A percentile compares a stretch with the other conserved stretches of the same genome.
These are phyloP conservation scores for Nannochloropsis salina DNA, from an alignment of 108 stramenopile species.

Conservation along the genomic window DNA sequence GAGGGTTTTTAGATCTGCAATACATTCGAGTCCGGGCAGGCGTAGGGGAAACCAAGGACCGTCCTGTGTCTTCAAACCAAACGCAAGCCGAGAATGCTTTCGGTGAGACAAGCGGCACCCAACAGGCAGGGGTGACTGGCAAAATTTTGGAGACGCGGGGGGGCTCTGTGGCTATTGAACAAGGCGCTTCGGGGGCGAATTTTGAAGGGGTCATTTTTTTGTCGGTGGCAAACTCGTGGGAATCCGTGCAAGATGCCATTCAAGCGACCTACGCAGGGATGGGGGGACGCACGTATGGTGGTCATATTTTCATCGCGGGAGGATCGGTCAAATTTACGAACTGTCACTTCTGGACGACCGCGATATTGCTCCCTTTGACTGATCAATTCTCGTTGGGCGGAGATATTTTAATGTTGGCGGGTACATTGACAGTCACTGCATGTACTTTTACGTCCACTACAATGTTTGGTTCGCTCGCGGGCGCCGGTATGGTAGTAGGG, in stretches of 20 bases:
- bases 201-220: neutral
- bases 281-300: neutral
- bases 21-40: neutral
- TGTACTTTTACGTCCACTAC: slow-evolving; percentile 7
- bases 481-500: neutral
- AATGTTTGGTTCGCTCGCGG: neutral
- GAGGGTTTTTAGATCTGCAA: neutral
- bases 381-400: neutral
- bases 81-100: no score
- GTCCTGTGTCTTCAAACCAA: no score
- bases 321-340: neutral
- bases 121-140: neutral
- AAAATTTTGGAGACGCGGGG: neutral
- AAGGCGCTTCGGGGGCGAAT: neutral
- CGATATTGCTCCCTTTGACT: neutral
- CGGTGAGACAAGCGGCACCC: no score
- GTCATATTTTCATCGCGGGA: neutral
- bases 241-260: neutral
- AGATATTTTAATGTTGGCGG: neutral
- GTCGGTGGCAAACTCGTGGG: neutral
- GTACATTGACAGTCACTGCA: neutral
- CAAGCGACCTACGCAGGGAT: neutral
- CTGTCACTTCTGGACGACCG: neutral
- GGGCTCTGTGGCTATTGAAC: neutral
- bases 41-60: neutral